Evolutionary conservation across 2,329 filamentous ascomycete genomes (phyloP).

Genomic region (Colletotrichum acutatum): DNA sequence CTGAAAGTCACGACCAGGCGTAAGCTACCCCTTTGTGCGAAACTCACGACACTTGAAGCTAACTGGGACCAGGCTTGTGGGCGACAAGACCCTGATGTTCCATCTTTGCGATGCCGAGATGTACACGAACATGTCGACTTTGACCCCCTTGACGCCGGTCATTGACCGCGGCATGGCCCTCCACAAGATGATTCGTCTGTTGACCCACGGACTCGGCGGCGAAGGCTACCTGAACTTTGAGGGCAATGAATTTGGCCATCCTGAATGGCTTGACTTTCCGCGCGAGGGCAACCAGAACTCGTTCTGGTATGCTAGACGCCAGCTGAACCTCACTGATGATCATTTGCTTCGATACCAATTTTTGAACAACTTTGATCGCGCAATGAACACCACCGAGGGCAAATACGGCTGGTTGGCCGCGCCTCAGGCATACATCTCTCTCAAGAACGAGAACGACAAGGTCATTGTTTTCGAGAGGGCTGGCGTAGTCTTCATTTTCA

Average conservation of each 20-base stretch:
- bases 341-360: slow-evolving; percentile 85
- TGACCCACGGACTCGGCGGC: slow-evolving; percentile 91
- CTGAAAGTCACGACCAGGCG: slow-evolving; percentile 98
- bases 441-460: slow-evolving; percentile 95
- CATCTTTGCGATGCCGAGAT: slow-evolving; percentile 97
- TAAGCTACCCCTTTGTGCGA: slow-evolving; percentile 59
- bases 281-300: slow-evolving; percentile 92
- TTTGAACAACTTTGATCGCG: slow-evolving; percentile 91
- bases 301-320: slow-evolving; percentile 93
- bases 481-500: slow-evolving; percentile 93
- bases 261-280: slow-evolving; percentile 98
- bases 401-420: slow-evolving; percentile 93
- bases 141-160: slow-evolving; percentile 85
- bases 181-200: slow-evolving; percentile 96
- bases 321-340: slow-evolving; percentile 93
- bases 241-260: slow-evolving; percentile 98
- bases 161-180: slow-evolving; percentile 92
- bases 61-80: slow-evolving; percentile 75
- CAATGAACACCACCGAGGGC: slow-evolving; percentile 88
- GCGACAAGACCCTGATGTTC: slow-evolving; percentile 97
- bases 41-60: not conserved
- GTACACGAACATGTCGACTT: slow-evolving; percentile 95
- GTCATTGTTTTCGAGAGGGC: slow-evolving; percentile 95
- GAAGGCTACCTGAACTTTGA: slow-evolving; percentile 99
- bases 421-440: slow-evolving; percentile 87